These are phyloP conservation scores for Zygosaccharomyces sapae DNA, from an alignment of 1,139 yeast species.

Conservation along the genomic window DNA sequence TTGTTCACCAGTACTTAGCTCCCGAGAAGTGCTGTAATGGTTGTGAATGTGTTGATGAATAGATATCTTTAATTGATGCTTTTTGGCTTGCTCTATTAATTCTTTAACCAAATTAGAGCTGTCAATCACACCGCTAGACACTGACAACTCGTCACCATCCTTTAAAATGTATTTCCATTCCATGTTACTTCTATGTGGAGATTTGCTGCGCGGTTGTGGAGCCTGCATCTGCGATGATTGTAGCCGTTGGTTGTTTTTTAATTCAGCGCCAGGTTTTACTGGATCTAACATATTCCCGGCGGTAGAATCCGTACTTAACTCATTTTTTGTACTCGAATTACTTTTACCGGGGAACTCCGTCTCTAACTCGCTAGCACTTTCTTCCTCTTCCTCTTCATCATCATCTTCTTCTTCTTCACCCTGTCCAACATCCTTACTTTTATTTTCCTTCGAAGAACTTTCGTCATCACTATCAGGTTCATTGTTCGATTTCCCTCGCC, in stretches of 20 bases:
- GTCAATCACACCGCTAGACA: conserved; percentile 47
- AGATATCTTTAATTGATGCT: conserved; percentile 56
- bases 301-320: too few species aligned
- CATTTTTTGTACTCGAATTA: too few species aligned
- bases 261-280: too few species aligned
- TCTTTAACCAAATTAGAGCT: conserved; percentile 52
- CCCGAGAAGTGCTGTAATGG: conserved; percentile 45
- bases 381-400: conserved; percentile 5
- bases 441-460: conserved; percentile 9
- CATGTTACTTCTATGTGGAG: conserved; percentile 21
- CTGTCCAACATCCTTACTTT: background rate
- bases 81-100: conserved; percentile 59
- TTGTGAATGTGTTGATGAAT: conserved; percentile 73
- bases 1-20: background rate
- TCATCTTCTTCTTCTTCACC: conserved; percentile 3
- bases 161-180: conserved; percentile 43
- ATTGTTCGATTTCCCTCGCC: background rate
- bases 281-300: background rate
- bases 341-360: background rate
- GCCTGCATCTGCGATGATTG: conserved; percentile 22
- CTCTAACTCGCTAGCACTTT: background rate
- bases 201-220: conserved; percentile 15
- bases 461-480: conserved; percentile 3
- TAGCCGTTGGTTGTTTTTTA: conserved; percentile 2
- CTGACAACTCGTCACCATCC: conserved; percentile 37